phyloP scores from a whole-genome alignment of 2,329 filamentous ascomycete species.

The Curvularia lunata region DNA sequence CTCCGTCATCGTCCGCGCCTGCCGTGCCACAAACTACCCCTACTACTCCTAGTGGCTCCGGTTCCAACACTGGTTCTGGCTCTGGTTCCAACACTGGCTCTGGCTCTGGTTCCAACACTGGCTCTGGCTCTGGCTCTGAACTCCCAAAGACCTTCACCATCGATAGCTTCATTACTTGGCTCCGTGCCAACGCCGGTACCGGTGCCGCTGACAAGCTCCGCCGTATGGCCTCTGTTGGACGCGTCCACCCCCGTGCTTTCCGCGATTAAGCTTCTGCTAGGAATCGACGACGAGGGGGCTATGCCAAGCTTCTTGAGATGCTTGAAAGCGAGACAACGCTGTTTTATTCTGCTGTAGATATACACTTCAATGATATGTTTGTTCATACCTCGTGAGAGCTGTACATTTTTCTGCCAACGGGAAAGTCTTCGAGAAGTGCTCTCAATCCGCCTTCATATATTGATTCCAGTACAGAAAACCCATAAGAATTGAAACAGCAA shows the following conservation, averaged over 20 bases:
- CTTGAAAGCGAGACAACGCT: slow-evolving; percentile 12
- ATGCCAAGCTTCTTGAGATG: slow-evolving; percentile 1
- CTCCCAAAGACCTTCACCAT: slow-evolving; percentile 43
- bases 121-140: slow-evolving; percentile 18
- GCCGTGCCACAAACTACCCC: neutral
- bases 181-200: slow-evolving; percentile 36
- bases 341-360: slow-evolving; percentile 42
- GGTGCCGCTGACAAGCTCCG: slow-evolving; percentile 32
- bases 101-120: slow-evolving; percentile 18
- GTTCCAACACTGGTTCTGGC: slow-evolving; percentile 13
- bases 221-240: slow-evolving; percentile 31
- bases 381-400: slow-evolving; percentile 5
- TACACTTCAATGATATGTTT: slow-evolving; percentile 31
- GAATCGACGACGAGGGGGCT: neutral
- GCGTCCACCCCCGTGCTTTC: slow-evolving; percentile 40
- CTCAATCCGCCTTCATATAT: too few relatives aligned
- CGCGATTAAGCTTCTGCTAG: slow-evolving; percentile 18
- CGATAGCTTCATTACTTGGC: slow-evolving; percentile 43
- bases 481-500: too few relatives aligned
- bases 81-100: slow-evolving; percentile 14
- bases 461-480: too few relatives aligned
- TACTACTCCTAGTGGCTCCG: slow-evolving; percentile 3
- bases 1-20: slow-evolving; percentile 1
- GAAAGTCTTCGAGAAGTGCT: too few relatives aligned
- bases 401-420: too few relatives aligned